Conservation (phyloP, 192 early-diverging fungal species). For the Blastocladiella britannica region DNA sequence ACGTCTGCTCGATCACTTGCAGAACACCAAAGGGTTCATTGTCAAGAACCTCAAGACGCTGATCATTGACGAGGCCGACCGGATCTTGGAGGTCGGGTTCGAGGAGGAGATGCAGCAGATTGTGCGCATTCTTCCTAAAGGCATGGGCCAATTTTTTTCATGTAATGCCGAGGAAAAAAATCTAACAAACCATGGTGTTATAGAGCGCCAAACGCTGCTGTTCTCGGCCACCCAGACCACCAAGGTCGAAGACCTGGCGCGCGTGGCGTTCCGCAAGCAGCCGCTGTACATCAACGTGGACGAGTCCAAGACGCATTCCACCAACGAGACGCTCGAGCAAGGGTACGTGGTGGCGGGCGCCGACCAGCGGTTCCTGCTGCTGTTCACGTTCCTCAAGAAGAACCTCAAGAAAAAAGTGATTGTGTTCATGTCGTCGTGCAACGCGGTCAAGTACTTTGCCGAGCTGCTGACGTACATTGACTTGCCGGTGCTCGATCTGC, state of each 20-base stretch:
- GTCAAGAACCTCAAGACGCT: conserved; percentile 85
- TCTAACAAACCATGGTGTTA: conserved; percentile 4
- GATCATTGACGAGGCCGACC: conserved; percentile 93
- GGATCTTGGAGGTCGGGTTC: conserved; percentile 94
- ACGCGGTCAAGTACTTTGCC: conserved; percentile 92
- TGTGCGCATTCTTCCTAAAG: conserved; percentile 73
- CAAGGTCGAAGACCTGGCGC: conserved; percentile 90
- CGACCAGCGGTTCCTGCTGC: conserved; percentile 81
- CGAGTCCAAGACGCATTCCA: conserved; percentile 83
- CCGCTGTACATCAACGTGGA: conserved; percentile 99
- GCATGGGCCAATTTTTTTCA: conserved; percentile 10
- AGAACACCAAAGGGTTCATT: conserved; percentile 91
- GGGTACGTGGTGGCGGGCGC: conserved; percentile 89
- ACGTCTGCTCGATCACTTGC: conserved; percentile 91
- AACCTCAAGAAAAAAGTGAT: conserved; percentile 96
- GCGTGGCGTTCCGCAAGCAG: conserved; percentile 88
- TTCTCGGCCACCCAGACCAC: conserved; percentile 99
- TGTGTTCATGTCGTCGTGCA: conserved; percentile 94
- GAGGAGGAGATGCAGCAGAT: conserved; percentile 98
- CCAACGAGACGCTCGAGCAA: conserved; percentile 88
- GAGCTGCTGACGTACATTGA: conserved; percentile 99
- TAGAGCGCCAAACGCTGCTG: conserved; percentile 88
- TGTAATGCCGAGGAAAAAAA: too few species aligned
- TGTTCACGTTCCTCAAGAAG: conserved; percentile 95
- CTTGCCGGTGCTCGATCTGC: conserved; percentile 91